A percentile compares a stretch with the other conserved stretches of the same genome.
Conservation (phyloP, 2,329 filamentous ascomycete species). For the Tolypocladium sp. region DNA sequence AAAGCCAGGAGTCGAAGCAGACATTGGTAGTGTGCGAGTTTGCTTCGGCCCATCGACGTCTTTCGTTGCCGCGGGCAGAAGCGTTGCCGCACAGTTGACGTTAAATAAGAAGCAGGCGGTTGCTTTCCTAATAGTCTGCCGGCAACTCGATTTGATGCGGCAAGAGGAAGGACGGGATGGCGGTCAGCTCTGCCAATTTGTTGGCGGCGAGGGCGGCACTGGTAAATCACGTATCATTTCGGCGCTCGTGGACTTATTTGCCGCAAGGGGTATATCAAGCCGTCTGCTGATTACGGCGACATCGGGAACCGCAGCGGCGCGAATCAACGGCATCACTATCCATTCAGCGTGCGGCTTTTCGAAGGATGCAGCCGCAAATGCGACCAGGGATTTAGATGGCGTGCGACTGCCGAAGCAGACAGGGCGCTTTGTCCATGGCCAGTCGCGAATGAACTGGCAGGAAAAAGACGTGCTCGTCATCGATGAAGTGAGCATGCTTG, state of each 20-base stretch:
- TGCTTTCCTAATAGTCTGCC: constrained; percentile 4
- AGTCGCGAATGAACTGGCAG: too few relatives aligned
- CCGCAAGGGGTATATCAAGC: too few relatives aligned
- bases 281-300: constrained; percentile 3
- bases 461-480: constrained; percentile 3
- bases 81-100: too few relatives aligned
- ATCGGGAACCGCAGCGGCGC: constrained; percentile 2
- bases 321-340: constrained; percentile 6
- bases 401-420: too few relatives aligned
- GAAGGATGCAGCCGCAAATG: too few relatives aligned
- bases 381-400: too few relatives aligned
- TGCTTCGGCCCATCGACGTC: too few relatives aligned
- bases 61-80: too few relatives aligned
- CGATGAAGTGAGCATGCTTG: constrained; percentile 2
- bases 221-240: constrained; percentile 5
- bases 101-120: neutral
- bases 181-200: constrained; percentile 7
- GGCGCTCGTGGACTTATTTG: neutral
- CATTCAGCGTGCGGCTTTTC: constrained; percentile 5
- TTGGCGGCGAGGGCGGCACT: constrained; percentile 5
- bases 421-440: too few relatives aligned
- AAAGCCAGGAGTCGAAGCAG: too few relatives aligned
- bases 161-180: neutral
- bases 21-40: too few relatives aligned
- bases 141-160: too few relatives aligned